Evolutionary conservation across 805 yeast species (phyloP).

Genomic region (Candida hispaniensis): DNA sequence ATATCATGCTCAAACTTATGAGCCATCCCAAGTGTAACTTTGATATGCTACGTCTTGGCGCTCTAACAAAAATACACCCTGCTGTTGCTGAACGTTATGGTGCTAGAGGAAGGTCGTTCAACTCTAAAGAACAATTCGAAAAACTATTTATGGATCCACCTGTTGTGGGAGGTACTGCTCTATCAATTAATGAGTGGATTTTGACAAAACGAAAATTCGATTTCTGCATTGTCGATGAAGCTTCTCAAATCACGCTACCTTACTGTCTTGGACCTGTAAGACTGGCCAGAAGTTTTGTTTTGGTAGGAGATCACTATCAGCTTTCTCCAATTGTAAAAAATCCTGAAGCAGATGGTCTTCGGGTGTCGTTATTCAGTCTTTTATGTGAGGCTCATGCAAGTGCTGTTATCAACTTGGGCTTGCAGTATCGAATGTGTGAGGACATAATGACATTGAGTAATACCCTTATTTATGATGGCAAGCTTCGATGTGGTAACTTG

Average conservation of each 20-base stretch:
- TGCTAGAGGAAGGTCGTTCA: slow-evolving; percentile 30
- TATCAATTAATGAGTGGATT: slow-evolving; percentile 58
- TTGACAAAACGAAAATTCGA: slow-evolving; percentile 60
- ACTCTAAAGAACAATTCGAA: slow-evolving; percentile 38
- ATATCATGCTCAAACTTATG: slow-evolving; percentile 65
- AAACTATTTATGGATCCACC: slow-evolving; percentile 43
- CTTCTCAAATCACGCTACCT: slow-evolving; percentile 91
- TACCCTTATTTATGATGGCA: slow-evolving; percentile 61
- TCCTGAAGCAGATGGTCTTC: slow-evolving; percentile 62
- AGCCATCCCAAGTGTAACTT: slow-evolving; percentile 30
- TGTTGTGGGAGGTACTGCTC: slow-evolving; percentile 82
- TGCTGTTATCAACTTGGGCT: slow-evolving; percentile 62
- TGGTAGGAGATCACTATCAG: slow-evolving; percentile 96
- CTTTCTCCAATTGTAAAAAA: slow-evolving; percentile 77
- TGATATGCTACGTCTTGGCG: slow-evolving; percentile 59
- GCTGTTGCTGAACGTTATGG: slow-evolving; percentile 41
- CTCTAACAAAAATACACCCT: slow-evolving; percentile 46
- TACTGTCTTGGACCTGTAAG: slow-evolving; percentile 80
- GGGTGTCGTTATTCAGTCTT: slow-evolving; percentile 62
- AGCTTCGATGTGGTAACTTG: slow-evolving; percentile 63
- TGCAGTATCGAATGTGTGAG: slow-evolving; percentile 86
- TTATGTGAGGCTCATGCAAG: slow-evolving; percentile 65
- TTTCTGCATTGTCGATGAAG: slow-evolving; percentile 92
- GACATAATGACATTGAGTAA: slow-evolving; percentile 83
- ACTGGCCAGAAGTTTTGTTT: slow-evolving; percentile 63